phyloP scores from a whole-genome alignment of 2,329 filamentous ascomycete genomes.

The Xenoacremonium recifei region DNA sequence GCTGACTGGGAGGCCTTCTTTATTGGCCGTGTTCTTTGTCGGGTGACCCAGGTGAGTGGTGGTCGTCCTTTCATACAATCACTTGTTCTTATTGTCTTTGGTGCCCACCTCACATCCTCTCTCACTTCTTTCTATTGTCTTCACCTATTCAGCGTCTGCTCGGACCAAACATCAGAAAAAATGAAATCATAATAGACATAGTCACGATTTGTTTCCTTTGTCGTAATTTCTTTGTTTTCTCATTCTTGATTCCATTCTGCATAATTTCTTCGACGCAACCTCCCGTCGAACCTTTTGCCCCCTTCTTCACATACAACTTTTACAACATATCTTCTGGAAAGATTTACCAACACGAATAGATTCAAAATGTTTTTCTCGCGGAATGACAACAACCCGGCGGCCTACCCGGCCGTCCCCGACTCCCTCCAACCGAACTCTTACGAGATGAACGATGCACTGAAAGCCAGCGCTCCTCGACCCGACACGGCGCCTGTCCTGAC shows the following conservation, averaged over 20 bases:
- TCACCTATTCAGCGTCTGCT: slow-evolving; percentile 7
- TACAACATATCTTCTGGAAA: slow-evolving; percentile 11
- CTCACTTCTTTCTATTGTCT: slow-evolving; percentile 18
- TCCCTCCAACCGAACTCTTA: slow-evolving; percentile 37
- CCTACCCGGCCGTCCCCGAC: slow-evolving; percentile 37
- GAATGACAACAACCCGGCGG: slow-evolving; percentile 28
- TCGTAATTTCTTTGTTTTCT: slow-evolving; percentile 2
- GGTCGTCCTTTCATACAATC: slow-evolving; percentile 12
- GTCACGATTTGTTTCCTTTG: slow-evolving; percentile 8
- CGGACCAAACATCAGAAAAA: slow-evolving; percentile 14
- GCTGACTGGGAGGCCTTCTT: slow-evolving; percentile 12
- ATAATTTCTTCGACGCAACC: slow-evolving; percentile 11
- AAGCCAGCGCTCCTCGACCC: slow-evolving; percentile 34
- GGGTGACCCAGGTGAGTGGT: slow-evolving; percentile 23
- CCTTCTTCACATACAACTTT: slow-evolving; percentile 5
- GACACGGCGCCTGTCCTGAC: slow-evolving; percentile 71
- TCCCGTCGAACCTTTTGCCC: slow-evolving; percentile 5
- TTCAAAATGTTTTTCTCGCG: slow-evolving; percentile 37
- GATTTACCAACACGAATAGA: slow-evolving; percentile 28
- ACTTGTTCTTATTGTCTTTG: slow-evolving; percentile 25
- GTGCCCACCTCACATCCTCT: no score
- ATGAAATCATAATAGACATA: slow-evolving; percentile 25
- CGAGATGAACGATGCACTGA: slow-evolving; percentile 32
- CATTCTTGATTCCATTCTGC: slow-evolving; percentile 14
- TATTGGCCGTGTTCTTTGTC: slow-evolving; percentile 20